phyloP scores from a whole-genome alignment of 768 basidiomycete species.

The Tubosaeta brunneosetosa region DNA sequence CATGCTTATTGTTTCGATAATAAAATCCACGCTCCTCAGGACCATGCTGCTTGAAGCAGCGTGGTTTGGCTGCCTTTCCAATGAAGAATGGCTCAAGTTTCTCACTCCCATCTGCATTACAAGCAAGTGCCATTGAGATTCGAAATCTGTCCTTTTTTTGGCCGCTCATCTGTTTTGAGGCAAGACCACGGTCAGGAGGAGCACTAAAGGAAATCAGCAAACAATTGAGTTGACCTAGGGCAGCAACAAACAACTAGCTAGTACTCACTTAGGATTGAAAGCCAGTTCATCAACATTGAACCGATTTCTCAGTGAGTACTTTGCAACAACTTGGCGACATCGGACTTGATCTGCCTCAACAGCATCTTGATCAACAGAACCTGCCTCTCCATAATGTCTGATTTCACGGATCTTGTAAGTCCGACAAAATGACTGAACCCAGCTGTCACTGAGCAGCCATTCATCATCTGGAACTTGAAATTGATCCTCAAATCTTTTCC shows the following conservation, averaged over 20 bases:
- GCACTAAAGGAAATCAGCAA: too few relatives aligned
- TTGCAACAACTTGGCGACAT: too few relatives aligned
- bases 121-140: constrained; percentile 10
- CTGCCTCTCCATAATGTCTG: constrained; percentile 11
- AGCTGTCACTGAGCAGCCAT: not conserved
- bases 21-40: not conserved
- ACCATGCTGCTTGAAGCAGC: constrained; percentile 18
- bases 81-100: constrained; percentile 32
- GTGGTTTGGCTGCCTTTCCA: constrained; percentile 31
- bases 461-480: constrained; percentile 28
- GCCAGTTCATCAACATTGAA: too few relatives aligned
- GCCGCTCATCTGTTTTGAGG: constrained; percentile 15
- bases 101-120: constrained; percentile 23
- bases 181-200: constrained; percentile 16
- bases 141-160: constrained; percentile 16
- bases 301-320: too few relatives aligned
- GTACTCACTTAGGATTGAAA: too few relatives aligned
- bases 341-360: too few relatives aligned
- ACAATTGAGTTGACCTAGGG: too few relatives aligned
- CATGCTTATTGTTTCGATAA: not conserved
- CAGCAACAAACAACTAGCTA: too few relatives aligned
- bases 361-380: not conserved
- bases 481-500: constrained; percentile 19
- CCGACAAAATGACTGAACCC: not conserved
- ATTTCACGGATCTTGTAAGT: constrained; percentile 15